phyloP scores from a whole-genome alignment of 352 stramenopile genomes.

The Hyaloperonospora brassicae region DNA sequence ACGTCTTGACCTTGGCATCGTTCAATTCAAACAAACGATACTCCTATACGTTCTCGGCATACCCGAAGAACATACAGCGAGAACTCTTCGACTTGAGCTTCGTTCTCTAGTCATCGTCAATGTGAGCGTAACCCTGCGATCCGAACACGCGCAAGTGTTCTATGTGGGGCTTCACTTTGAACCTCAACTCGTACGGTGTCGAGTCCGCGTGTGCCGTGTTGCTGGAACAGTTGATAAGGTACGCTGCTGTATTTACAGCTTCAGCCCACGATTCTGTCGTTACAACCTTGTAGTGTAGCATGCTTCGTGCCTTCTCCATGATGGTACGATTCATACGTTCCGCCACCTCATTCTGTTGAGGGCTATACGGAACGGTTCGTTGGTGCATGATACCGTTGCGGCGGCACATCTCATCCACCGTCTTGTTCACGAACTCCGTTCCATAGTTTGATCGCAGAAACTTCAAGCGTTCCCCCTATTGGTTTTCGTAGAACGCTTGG shows the following conservation, averaged over 20 bases:
- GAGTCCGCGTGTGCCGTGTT: background rate
- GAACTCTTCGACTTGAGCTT: conserved; percentile 25
- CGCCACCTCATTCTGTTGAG: conserved; percentile 2
- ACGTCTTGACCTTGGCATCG: conserved; percentile 8
- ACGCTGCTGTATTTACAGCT: too few species aligned
- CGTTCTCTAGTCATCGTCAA: conserved; percentile 19
- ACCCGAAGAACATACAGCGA: conserved; percentile 19
- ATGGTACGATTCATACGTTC: conserved; percentile 3
- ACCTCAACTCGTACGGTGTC: conserved; percentile 20
- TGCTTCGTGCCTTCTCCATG: too few species aligned
- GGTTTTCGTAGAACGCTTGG: background rate
- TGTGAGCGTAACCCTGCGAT: conserved; percentile 20
- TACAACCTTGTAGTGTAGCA: too few species aligned
- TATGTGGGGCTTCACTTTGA: conserved; percentile 9
- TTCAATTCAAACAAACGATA: conserved; percentile 19
- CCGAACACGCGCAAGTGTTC: conserved; percentile 23
- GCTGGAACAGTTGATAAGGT: too few species aligned
- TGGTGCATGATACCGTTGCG: conserved; percentile 4
- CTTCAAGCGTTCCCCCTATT: background rate
- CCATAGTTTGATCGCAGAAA: background rate
- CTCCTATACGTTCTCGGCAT: conserved; percentile 13
- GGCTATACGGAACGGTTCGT: background rate
- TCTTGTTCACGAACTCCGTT: background rate
- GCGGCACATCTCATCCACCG: too few species aligned
- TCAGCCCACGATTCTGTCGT: too few species aligned